Base-by-base conservation (phyloP, 2,329 filamentous ascomycete genomes). In the Aspergillus viridinutans region DNA sequence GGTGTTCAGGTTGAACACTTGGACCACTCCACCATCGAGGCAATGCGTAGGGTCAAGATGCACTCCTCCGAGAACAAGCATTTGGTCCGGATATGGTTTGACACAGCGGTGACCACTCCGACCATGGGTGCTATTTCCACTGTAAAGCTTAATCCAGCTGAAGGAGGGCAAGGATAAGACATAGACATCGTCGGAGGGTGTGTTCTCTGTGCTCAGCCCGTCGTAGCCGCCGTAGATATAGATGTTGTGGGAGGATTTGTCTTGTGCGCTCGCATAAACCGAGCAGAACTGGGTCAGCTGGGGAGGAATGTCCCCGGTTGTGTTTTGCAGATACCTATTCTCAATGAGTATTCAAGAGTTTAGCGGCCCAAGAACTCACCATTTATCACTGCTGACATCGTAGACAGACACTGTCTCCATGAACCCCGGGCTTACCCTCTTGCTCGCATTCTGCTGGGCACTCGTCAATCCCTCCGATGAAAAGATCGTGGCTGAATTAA, bases 1-100 rank as follows among this genome's bases (percentile, higher is more conserved):
- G 4, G 61, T 68, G 57, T 73, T 74, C 32, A 74, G 60, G 56
- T 73, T 72, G 60, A 73, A 73, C 4, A 73, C 80, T 79, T 85
- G 78, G 38, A 90, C 72, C 1, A 82, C 76, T 72, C 79, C 77
- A 1, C 68, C 72, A 0, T 77, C 73, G 1, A 89, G 70, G 56
- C 85, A 89, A 0, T 58, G 60, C 0, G 56, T 49, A 3, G 53
- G 42, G 25, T 57, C 52, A 12, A 51, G 42, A 32, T 59, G 43
- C 4, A 68, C 50, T 2, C 74, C 75, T 4, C 74, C 74, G 23
- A 76, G 54, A 17, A 75, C 69, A 38, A 76, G 63, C 74, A 77
- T 76, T 57, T 76, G 67, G 25, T 82, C 76, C 0, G 86, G 85
- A 67, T 83, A 74, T 1, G 69, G 60, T 52, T 67, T 70, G 25